Percentiles rank a stretch among this genome's conserved stretches.
Conservation (phyloP, 2,329 filamentous ascomycete genomes). For the Purpureocillium takamizusanense region DNA sequence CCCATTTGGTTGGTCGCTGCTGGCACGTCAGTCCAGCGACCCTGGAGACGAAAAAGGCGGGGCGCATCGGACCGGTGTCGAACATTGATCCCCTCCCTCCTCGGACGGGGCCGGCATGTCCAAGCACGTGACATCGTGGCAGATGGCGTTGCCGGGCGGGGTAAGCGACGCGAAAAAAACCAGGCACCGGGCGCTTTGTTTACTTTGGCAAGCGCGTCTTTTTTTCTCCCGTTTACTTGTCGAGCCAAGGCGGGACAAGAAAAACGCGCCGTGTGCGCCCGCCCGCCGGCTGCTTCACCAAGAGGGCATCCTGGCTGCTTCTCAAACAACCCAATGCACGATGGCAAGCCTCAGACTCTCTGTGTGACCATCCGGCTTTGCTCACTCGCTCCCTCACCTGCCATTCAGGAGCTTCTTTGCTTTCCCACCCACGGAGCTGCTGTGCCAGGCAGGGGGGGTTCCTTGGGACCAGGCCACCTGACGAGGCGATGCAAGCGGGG, state of each 20-base stretch:
- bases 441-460: slow-evolving; percentile 1
- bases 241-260: neutral
- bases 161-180: slow-evolving; percentile 4
- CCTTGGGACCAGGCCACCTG: neutral
- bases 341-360: slow-evolving; percentile 14
- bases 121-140: slow-evolving; percentile 11
- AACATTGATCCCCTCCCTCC: neutral
- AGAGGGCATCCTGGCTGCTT: slow-evolving; percentile 9
- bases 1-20: no score
- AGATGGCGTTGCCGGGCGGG: slow-evolving; percentile 8
- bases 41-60: neutral
- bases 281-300: neutral
- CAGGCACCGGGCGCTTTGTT: slow-evolving; percentile 10
- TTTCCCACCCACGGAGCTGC: no score
- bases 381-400: slow-evolving; percentile 18
- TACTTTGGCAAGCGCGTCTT: slow-evolving; percentile 8
- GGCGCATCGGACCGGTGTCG: neutral
- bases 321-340: slow-evolving; percentile 17
- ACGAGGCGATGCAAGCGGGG: slow-evolving; percentile 1
- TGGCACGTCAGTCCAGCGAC: no score
- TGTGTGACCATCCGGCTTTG: no score
- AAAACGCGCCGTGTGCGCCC: no score
- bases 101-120: no score
- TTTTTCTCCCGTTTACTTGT: no score
- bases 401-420: slow-evolving; percentile 12